Percentiles rank a stretch among this genome's conserved stretches.
Evolutionary conservation across 441 rosid species (phyloP).

Genomic region (Gossypium laxum): DNA sequence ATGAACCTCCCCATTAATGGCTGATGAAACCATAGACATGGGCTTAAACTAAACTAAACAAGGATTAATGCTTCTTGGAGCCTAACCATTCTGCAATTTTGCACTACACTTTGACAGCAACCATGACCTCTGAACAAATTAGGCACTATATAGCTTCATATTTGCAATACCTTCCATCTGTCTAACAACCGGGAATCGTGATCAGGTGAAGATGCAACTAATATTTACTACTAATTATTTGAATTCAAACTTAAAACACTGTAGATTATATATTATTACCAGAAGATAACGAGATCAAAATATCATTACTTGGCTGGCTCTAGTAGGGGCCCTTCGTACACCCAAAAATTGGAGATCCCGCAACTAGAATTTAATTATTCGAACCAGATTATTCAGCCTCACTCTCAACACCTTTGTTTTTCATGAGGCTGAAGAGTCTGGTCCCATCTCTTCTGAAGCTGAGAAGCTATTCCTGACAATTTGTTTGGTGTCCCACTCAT

Average conservation of each 20-base stretch:
- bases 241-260: constrained; percentile 7
- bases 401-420: background rate
- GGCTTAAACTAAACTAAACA: background rate
- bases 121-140: too few relatives aligned
- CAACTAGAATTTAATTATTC: constrained; percentile 19
- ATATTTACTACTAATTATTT: background rate
- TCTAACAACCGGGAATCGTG: background rate
- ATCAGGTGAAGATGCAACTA: background rate
- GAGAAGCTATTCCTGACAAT: constrained; percentile 28
- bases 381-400: constrained; percentile 20
- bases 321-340: constrained; percentile 26
- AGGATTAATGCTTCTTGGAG: background rate
- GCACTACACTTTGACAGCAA: background rate
- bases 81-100: background rate
- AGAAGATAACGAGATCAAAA: constrained; percentile 7
- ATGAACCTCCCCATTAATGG: background rate
- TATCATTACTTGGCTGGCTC: constrained; percentile 29
- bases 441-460: constrained; percentile 43
- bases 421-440: constrained; percentile 43
- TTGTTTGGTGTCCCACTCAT: constrained; percentile 38
- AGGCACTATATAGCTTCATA: background rate
- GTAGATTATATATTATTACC: constrained; percentile 16
- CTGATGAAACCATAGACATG: background rate
- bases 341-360: constrained; percentile 24
- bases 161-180: background rate